These are phyloP conservation scores for Pseudotsuga menziesii DNA, from an alignment of 75 land plant genomes.

Conservation along the genomic window DNA sequence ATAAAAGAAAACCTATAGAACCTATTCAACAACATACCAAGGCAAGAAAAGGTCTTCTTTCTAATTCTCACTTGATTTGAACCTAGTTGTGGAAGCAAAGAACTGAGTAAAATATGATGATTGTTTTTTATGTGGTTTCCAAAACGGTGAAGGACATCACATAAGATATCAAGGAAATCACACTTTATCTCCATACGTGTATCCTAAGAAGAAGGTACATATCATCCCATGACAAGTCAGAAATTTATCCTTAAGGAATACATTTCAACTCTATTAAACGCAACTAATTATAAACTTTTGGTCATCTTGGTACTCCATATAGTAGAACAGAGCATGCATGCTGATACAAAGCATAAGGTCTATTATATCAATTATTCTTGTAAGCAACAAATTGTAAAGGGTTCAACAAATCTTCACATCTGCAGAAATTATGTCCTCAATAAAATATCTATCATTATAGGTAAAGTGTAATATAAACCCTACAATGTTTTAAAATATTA, in stretches of 20 bases:
- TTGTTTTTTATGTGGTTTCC: conserved; percentile 77
- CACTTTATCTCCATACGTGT: conserved; percentile 81
- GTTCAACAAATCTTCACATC: background rate
- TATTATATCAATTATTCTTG: too few species aligned
- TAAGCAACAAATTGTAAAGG: background rate
- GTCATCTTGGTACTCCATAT: background rate
- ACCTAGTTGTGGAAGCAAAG: conserved; percentile 77
- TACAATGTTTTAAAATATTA: too few species aligned
- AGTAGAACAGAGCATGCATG: background rate
- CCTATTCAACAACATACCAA: conserved; percentile 50
- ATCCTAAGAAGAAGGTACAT: conserved; percentile 35
- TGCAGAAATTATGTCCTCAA: background rate
- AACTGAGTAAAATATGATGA: conserved; percentile 60
- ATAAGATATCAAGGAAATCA: conserved; percentile 90
- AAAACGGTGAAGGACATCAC: conserved; percentile 95
- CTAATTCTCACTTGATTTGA: conserved; percentile 84
- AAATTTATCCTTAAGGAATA: background rate
- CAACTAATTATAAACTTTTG: background rate
- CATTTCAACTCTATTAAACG: background rate
- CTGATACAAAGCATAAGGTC: background rate
- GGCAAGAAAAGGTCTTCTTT: conserved; percentile 83
- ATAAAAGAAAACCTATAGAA: background rate
- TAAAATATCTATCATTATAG: too few species aligned
- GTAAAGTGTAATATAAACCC: too few species aligned
- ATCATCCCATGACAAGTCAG: background rate